Evolutionary conservation across 257 asterid species (phyloP).

Genomic region (Solanum tarijense): DNA sequence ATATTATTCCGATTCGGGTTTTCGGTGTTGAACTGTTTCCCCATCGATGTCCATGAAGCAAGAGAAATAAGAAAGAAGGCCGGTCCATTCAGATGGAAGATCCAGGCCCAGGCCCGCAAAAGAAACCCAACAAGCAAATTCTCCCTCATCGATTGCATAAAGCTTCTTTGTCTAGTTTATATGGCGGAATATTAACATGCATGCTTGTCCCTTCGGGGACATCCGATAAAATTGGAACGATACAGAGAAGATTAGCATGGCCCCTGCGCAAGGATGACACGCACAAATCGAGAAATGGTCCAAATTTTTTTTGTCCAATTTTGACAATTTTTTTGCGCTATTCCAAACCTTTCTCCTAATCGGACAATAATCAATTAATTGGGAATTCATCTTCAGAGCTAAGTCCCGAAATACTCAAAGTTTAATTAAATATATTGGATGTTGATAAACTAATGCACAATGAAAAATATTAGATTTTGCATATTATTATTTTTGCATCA

Average conservation of each 20-base stretch:
- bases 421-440: background rate
- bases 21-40: no score
- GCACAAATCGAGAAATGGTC: slow-evolving; percentile 25
- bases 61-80: background rate
- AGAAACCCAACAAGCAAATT: background rate
- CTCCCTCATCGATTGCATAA: background rate
- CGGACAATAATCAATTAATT: no score
- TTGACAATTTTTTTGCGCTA: background rate
- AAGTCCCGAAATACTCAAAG: background rate
- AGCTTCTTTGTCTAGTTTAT: background rate
- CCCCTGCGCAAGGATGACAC: slow-evolving; percentile 32
- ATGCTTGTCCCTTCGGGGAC: background rate
- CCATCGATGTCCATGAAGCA: background rate
- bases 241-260: slow-evolving; percentile 37
- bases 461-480: no score
- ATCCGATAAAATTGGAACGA: slow-evolving; percentile 23
- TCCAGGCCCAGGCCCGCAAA: background rate
- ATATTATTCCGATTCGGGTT: no score
- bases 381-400: no score
- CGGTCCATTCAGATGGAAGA: background rate
- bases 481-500: background rate
- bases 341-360: background rate
- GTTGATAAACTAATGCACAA: background rate
- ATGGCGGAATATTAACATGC: background rate
- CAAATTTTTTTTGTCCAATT: background rate